Percentiles rank a stretch among this genome's conserved stretches.
Evolutionary conservation across 352 stramenopile genomes (phyloP).

Genomic region (Globisporangium emineosum): DNA sequence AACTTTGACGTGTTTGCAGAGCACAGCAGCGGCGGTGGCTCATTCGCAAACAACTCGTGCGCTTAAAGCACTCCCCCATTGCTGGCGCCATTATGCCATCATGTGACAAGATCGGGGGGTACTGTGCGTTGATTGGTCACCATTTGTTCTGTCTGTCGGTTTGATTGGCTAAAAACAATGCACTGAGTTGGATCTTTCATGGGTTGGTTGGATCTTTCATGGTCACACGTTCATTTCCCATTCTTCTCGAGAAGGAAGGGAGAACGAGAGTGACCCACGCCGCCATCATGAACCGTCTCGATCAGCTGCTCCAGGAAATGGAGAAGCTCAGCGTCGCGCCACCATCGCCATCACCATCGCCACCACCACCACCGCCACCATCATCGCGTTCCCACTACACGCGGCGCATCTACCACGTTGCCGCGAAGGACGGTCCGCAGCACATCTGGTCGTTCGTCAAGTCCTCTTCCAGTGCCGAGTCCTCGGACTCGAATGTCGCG

Average conservation of each 20-base stretch:
- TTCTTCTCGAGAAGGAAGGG: not conserved
- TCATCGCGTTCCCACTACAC: not conserved
- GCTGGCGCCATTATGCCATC: too few relatives aligned
- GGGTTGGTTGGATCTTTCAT: not conserved
- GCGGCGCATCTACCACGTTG: constrained; percentile 7
- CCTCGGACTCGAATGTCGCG: constrained; percentile 1
- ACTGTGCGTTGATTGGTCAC: too few relatives aligned
- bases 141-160: too few relatives aligned
- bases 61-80: too few relatives aligned
- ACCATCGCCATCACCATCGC: not conserved
- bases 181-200: not conserved
- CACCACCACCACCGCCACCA: not conserved
- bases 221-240: not conserved
- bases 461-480: not conserved
- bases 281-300: not conserved
- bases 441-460: not conserved
- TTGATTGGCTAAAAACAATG: not conserved
- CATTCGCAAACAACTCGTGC: not conserved
- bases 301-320: not conserved
- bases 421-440: constrained; percentile 1
- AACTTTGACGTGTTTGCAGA: not conserved
- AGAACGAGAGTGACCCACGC: not conserved
- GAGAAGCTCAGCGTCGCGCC: not conserved
- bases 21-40: not conserved
- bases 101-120: too few relatives aligned